A percentile compares a stretch with the other conserved stretches of the same genome.
Evolutionary conservation across 352 stramenopile genomes (phyloP).

Genomic region (Globisporangium cylindrosporum): DNA sequence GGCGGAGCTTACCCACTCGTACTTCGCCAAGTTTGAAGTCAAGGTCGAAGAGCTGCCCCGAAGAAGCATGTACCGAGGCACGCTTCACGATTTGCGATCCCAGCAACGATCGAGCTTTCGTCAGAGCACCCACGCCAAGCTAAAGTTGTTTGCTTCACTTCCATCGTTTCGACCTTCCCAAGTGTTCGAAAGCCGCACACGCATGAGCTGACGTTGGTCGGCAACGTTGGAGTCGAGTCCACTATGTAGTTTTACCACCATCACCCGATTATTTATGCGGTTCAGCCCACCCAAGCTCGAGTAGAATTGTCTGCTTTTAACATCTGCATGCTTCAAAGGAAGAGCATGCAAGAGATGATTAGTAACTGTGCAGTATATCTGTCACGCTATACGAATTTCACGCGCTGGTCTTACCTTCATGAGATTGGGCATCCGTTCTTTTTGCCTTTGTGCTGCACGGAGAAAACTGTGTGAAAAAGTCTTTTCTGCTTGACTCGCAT

Average conservation of each 20-base stretch:
- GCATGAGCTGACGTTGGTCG: not conserved
- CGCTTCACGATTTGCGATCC: slow-evolving; percentile 45
- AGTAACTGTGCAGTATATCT: not conserved
- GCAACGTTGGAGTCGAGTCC: not conserved
- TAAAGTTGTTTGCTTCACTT: slow-evolving; percentile 31
- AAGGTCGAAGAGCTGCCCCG: slow-evolving; percentile 62
- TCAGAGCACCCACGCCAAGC: slow-evolving; percentile 21
- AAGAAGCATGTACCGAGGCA: slow-evolving; percentile 61
- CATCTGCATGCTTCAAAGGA: slow-evolving; percentile 13
- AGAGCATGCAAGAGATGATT: slow-evolving; percentile 4
- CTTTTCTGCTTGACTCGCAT: slow-evolving; percentile 3
- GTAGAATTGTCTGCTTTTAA: not conserved
- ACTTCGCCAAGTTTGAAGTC: slow-evolving; percentile 63
- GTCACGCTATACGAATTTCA: not conserved
- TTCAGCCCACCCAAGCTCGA: not conserved
- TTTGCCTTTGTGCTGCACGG: slow-evolving; percentile 11
- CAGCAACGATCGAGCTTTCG: slow-evolving; percentile 27
- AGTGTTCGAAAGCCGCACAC: slow-evolving; percentile 6
- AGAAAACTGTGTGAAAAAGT: slow-evolving; percentile 17
- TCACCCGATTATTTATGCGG: slow-evolving; percentile 13
- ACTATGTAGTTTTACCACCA: not conserved
- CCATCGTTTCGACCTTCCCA: slow-evolving; percentile 26
- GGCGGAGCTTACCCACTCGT: slow-evolving; percentile 47
- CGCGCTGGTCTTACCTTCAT: slow-evolving; percentile 7
- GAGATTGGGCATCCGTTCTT: slow-evolving; percentile 18